A percentile compares a stretch with the other conserved stretches of the same genome.
phyloP scores from a whole-genome alignment of 1,284 basidiomycete genomes.

The Melampsora americana region DNA sequence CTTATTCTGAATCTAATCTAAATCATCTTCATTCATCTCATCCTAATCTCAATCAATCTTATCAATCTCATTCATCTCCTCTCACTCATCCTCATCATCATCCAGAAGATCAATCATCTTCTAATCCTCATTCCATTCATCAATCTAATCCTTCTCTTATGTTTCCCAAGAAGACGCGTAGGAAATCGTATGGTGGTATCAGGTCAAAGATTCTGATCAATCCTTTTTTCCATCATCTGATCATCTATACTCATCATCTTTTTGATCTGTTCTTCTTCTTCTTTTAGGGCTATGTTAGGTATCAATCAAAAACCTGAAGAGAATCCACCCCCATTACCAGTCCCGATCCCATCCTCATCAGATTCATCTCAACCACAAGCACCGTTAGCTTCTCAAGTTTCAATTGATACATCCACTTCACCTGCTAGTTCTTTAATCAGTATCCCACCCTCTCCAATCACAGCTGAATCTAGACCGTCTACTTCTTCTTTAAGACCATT shows the following conservation, averaged over 20 bases:
- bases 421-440: constrained; percentile 10
- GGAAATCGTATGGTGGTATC: constrained; percentile 38
- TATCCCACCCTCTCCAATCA: constrained; percentile 7
- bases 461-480: not conserved
- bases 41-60: not conserved
- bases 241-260: not conserved
- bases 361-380: constrained; percentile 7
- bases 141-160: not conserved
- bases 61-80: not conserved
- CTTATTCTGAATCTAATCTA: not conserved
- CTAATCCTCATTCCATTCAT: not conserved
- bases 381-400: constrained; percentile 13
- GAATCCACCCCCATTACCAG: not conserved
- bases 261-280: not conserved
- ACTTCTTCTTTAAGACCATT: constrained; percentile 34
- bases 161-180: constrained; percentile 18
- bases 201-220: no score
- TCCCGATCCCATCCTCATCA: not conserved
- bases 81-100: not conserved
- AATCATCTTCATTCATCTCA: not conserved
- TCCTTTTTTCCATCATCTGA: not conserved
- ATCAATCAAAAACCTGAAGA: constrained; percentile 28
- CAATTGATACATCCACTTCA: constrained; percentile 21
- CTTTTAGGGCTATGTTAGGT: constrained; percentile 32
- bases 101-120: not conserved